These are phyloP conservation scores for Canavalia gladiata DNA, from an alignment of 306 rosid species.

Conservation along the genomic window DNA sequence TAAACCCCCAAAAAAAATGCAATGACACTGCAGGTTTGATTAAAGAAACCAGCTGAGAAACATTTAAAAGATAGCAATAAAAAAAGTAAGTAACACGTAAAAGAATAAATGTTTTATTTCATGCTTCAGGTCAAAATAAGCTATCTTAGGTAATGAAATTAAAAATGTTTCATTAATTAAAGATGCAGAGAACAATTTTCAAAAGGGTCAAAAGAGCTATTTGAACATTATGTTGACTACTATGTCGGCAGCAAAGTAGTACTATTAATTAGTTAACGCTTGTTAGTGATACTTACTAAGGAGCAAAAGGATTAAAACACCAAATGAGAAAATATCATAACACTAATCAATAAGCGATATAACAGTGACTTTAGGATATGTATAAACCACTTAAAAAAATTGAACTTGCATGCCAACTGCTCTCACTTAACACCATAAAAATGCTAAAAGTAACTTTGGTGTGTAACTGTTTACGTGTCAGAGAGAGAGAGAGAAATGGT, in stretches of 20 bases:
- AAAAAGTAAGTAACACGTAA: slow-evolving; percentile 4
- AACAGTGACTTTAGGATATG: slow-evolving; percentile 49
- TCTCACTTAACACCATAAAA: slow-evolving; percentile 2
- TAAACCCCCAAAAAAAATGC: too few species aligned
- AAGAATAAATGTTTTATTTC: slow-evolving; percentile 43
- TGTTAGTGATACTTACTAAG: slow-evolving; percentile 22
- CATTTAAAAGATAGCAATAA: neutral
- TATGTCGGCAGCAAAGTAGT: slow-evolving; percentile 52
- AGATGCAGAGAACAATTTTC: slow-evolving; percentile 5
- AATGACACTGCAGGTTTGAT: slow-evolving; percentile 2
- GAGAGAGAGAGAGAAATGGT: neutral
- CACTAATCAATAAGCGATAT: slow-evolving; percentile 45
- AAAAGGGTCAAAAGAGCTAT: slow-evolving; percentile 6
- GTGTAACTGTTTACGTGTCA: neutral
- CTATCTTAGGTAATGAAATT: slow-evolving; percentile 23
- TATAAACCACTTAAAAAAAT: neutral
- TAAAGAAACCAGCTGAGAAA: neutral
- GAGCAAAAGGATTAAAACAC: neutral
- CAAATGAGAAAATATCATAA: slow-evolving; percentile 25
- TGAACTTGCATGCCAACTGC: slow-evolving; percentile 38
- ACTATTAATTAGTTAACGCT: neutral
- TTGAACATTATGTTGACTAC: slow-evolving; percentile 40
- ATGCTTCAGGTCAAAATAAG: slow-evolving; percentile 39
- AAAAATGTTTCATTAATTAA: slow-evolving; percentile 21
- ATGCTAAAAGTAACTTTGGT: neutral